These are phyloP conservation scores for Verticillium zaregamsianum DNA, from an alignment of 2,329 filamentous ascomycete genomes.

Conservation along the genomic window DNA sequence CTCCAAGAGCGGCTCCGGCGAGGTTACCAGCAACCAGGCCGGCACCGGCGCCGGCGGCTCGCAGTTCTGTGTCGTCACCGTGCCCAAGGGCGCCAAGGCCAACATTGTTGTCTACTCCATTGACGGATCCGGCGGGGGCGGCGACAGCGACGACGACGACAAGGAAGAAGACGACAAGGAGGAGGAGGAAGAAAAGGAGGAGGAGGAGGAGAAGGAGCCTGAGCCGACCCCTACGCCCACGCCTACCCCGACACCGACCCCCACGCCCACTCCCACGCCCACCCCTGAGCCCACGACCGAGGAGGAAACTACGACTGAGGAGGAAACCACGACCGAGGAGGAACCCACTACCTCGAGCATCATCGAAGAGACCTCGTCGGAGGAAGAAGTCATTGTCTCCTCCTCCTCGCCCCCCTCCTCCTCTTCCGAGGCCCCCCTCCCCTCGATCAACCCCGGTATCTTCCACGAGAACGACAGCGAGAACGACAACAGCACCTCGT, in stretches of 20 bases:
- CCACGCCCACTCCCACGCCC: slow-evolving; percentile 18
- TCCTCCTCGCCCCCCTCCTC: background rate
- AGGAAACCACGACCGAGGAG: slow-evolving; percentile 13
- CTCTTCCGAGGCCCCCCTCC: slow-evolving; percentile 1
- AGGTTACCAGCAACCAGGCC: slow-evolving; percentile 51
- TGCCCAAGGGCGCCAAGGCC: slow-evolving; percentile 61
- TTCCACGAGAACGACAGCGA: slow-evolving; percentile 53
- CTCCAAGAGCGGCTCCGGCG: slow-evolving; percentile 47
- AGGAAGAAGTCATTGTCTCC: background rate
- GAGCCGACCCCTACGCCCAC: slow-evolving; percentile 11
- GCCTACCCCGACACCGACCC: slow-evolving; percentile 9
- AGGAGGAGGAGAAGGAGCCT: slow-evolving; percentile 10
- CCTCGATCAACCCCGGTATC: slow-evolving; percentile 38
- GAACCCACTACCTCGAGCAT: slow-evolving; percentile 13
- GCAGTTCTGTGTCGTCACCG: slow-evolving; percentile 73
- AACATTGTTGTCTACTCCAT: slow-evolving; percentile 59
- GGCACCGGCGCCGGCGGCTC: slow-evolving; percentile 63
- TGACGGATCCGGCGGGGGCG: slow-evolving; percentile 35
- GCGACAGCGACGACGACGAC: slow-evolving; percentile 6
- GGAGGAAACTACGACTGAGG: slow-evolving; percentile 11
- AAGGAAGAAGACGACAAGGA: slow-evolving; percentile 14
- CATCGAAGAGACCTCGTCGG: slow-evolving; percentile 11
- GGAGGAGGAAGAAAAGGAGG: slow-evolving; percentile 13
- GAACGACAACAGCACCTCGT: slow-evolving; percentile 3
- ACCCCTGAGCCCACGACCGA: slow-evolving; percentile 16